Conservation (phyloP, 2,329 filamentous ascomycete species). For the Camillea tinctor region DNA sequence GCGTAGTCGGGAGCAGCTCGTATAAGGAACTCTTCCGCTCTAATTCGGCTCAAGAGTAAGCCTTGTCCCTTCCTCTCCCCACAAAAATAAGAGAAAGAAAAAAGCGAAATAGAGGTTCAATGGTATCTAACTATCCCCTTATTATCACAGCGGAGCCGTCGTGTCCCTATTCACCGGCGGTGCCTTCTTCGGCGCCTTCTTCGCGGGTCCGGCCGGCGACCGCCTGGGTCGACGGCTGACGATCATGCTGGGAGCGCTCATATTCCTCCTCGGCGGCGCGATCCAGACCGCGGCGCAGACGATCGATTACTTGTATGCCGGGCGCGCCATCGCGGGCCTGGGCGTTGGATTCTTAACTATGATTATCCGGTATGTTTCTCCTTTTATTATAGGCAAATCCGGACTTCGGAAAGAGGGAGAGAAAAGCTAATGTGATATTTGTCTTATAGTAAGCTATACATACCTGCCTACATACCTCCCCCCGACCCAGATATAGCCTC, state of each 20-base stretch:
- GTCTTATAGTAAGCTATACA: conserved; percentile 16
- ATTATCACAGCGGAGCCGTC: conserved; percentile 56
- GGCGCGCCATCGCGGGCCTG: conserved; percentile 66
- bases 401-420: background rate
- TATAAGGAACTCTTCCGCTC: conserved; percentile 42
- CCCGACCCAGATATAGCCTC: background rate
- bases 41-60: conserved; percentile 38
- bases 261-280: conserved; percentile 71
- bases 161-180: conserved; percentile 75
- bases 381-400: background rate
- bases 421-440: conserved; percentile 2
- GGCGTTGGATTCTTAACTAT: conserved; percentile 49
- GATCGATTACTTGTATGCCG: conserved; percentile 64
- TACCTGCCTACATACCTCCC: conserved; percentile 3
- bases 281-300: conserved; percentile 68
- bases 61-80: background rate
- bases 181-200: conserved; percentile 61
- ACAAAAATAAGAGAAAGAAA: background rate
- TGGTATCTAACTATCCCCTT: conserved; percentile 7
- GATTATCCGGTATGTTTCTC: conserved; percentile 37
- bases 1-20: conserved; percentile 49
- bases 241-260: conserved; percentile 66
- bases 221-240: conserved; percentile 61
- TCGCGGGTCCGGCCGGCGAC: conserved; percentile 60
- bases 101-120: background rate